A percentile compares a stretch with the other conserved stretches of the same genome.
These are phyloP conservation scores for Alternaria conjuncta DNA, from an alignment of 2,329 filamentous ascomycete genomes.

Conservation along the genomic window DNA sequence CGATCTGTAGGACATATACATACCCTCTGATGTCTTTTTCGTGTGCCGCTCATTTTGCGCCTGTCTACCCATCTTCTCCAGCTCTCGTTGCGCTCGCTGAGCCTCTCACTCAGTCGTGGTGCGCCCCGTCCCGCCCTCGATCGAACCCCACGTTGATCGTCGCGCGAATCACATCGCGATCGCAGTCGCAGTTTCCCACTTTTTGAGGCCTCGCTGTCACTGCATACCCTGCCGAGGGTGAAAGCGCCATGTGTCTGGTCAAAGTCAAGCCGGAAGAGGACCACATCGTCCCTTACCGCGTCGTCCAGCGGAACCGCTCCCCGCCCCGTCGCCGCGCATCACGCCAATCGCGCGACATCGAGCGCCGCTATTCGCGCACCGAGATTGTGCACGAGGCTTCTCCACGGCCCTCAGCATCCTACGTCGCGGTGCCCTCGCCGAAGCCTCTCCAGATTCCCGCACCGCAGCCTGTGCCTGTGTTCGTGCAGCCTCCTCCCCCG, in stretches of 20 bases:
- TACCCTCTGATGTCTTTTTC: constrained; percentile 22
- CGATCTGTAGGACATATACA: constrained; percentile 24
- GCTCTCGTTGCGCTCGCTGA: not conserved
- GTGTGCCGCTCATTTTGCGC: constrained; percentile 24
- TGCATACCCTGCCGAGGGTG: constrained; percentile 2
- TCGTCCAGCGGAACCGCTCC: constrained; percentile 38
- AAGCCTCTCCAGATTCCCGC: constrained; percentile 45
- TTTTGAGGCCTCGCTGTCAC: not conserved
- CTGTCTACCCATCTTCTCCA: not conserved
- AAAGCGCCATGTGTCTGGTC: constrained; percentile 54
- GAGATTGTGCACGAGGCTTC: constrained; percentile 39
- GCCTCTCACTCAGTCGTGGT: constrained; percentile 8
- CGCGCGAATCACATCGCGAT: constrained; percentile 44
- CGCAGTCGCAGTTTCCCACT: constrained; percentile 26
- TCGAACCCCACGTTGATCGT: constrained; percentile 34
- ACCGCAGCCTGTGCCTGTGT: constrained; percentile 51
- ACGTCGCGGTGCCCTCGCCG: constrained; percentile 42
- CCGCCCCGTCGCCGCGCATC: constrained; percentile 38
- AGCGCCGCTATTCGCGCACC: constrained; percentile 40
- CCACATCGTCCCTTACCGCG: constrained; percentile 49
- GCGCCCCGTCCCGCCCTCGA: constrained; percentile 13
- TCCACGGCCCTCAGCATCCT: constrained; percentile 37
- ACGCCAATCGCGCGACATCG: constrained; percentile 24
- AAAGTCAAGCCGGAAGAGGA: constrained; percentile 55
- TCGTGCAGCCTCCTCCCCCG: constrained; percentile 45